Percentiles rank a stretch among this genome's conserved stretches.
These are phyloP conservation scores for Xylariales sp. DNA, from an alignment of 2,329 filamentous ascomycete species.

Conservation along the genomic window DNA sequence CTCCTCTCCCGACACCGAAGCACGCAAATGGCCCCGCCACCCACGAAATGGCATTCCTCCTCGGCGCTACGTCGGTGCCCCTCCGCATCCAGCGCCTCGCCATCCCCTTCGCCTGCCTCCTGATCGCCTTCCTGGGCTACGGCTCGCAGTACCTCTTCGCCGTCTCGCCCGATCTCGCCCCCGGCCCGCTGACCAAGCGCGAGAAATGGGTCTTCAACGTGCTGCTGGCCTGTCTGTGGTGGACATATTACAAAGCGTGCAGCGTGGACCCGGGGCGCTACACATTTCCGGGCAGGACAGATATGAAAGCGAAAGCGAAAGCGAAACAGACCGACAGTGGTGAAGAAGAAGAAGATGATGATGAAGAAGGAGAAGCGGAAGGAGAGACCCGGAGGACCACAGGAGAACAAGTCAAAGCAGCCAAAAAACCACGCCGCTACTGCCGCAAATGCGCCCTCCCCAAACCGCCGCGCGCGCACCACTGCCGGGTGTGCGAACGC, in stretches of 20 bases:
- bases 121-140: slow-evolving; percentile 68
- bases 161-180: slow-evolving; percentile 51
- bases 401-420: background rate
- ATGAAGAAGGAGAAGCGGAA: slow-evolving; percentile 2
- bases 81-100: slow-evolving; percentile 49
- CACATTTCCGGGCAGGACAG: slow-evolving; percentile 29
- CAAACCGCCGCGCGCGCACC: slow-evolving; percentile 75
- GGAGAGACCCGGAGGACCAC: slow-evolving; percentile 7
- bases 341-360: slow-evolving; percentile 2
- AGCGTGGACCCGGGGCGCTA: slow-evolving; percentile 55
- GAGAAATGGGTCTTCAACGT: slow-evolving; percentile 63
- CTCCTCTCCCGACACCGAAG: too few species aligned
- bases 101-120: slow-evolving; percentile 60
- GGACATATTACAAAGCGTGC: slow-evolving; percentile 62
- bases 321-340: slow-evolving; percentile 9
- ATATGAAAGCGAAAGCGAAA: slow-evolving; percentile 8
- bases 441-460: slow-evolving; percentile 70
- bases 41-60: slow-evolving; percentile 25
- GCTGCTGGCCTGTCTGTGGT: slow-evolving; percentile 59
- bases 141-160: slow-evolving; percentile 68
- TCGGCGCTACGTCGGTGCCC: slow-evolving; percentile 23
- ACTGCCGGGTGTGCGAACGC: slow-evolving; percentile 71
- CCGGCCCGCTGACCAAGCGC: slow-evolving; percentile 52
- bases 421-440: slow-evolving; percentile 44
- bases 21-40: too few species aligned